Evolutionary conservation across 257 asterid genomes (phyloP).

Genomic region (Solanum okadae): DNA sequence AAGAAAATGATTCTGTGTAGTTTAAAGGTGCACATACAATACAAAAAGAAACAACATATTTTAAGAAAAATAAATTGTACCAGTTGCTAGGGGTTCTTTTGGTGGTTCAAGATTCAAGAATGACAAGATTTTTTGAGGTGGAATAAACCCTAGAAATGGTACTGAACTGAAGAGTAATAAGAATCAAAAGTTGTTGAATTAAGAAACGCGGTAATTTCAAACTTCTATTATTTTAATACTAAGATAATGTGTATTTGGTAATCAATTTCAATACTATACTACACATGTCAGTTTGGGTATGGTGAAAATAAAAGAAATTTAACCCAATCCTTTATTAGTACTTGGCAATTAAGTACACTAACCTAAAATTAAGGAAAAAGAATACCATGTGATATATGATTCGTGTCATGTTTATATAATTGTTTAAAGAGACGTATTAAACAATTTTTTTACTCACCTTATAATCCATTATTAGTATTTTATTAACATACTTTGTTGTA

Average conservation of each 20-base stretch:
- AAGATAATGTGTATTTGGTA: neutral
- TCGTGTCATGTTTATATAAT: neutral
- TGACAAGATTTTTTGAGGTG: neutral
- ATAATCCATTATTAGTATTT: neutral
- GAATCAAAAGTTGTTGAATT: neutral
- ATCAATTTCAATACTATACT: neutral
- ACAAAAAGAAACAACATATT: neutral
- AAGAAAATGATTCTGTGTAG: neutral
- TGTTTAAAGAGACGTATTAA: neutral
- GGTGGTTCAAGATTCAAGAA: neutral
- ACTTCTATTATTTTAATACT: neutral
- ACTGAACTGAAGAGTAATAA: neutral
- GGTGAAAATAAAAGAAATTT: neutral
- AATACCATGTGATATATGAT: neutral
- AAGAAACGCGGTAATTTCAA: conserved; percentile 3
- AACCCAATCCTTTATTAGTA: neutral
- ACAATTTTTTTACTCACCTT: neutral
- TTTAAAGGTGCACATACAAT: neutral
- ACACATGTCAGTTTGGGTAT: neutral
- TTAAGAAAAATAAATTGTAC: neutral
- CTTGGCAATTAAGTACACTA: neutral
- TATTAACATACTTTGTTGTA: neutral
- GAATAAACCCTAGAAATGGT: neutral
- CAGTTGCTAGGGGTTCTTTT: neutral
- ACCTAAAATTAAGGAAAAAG: neutral